Evolutionary conservation across 345 rosid species (phyloP).

Genomic region (Eucalyptus tenuipes): DNA sequence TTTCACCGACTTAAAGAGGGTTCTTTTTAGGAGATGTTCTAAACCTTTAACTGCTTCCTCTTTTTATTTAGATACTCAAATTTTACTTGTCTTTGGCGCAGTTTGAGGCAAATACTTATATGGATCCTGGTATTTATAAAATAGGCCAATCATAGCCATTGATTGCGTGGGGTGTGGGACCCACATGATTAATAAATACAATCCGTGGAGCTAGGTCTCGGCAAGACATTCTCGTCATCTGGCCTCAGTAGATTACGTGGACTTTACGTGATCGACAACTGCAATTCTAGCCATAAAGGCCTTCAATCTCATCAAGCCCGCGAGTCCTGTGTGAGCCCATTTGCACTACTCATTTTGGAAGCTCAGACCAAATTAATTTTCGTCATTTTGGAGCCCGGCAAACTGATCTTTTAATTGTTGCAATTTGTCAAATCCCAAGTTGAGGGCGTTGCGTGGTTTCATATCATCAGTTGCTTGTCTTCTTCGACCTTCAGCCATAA

Average conservation of each 20-base stretch:
- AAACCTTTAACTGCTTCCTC: neutral
- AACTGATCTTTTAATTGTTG: neutral
- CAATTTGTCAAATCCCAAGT: neutral
- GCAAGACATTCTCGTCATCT: neutral
- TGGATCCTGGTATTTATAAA: neutral
- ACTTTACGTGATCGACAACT: neutral
- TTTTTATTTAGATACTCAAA: neutral
- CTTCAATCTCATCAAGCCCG: neutral
- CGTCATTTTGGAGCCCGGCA: neutral
- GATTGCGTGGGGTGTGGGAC: neutral
- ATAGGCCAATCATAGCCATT: neutral
- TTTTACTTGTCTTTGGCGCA: neutral
- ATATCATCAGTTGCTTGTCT: neutral
- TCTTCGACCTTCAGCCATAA: neutral
- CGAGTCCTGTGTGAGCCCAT: neutral
- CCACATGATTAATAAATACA: neutral
- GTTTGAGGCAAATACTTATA: neutral
- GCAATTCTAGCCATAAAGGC: neutral
- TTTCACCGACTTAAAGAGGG: neutral
- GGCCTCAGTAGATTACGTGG: neutral
- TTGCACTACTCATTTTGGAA: neutral
- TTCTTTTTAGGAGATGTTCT: neutral
- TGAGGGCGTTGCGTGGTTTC: neutral
- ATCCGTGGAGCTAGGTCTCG: neutral
- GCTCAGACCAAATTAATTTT: neutral